Evolutionary conservation across 805 yeast species (phyloP).

Genomic region (Yamadazyma kitorensis): DNA sequence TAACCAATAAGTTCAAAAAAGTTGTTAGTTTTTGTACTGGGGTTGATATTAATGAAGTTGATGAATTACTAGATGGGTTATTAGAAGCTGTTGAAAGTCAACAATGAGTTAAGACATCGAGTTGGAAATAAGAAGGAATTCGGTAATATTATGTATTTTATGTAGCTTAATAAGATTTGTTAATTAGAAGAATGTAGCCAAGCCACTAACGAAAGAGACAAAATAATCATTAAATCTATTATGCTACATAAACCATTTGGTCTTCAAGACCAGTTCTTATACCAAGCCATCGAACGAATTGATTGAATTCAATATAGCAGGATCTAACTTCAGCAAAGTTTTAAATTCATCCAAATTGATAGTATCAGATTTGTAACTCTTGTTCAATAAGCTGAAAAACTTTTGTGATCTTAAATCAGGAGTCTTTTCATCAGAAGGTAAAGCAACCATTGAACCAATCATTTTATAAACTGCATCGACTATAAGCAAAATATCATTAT

Average conservation of each 20-base stretch:
- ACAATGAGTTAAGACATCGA: no score
- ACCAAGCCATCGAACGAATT: slow-evolving; percentile 80
- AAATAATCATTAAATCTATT: no score
- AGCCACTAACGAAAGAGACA: no score
- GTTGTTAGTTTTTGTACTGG: slow-evolving; percentile 91
- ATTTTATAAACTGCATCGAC: slow-evolving; percentile 85
- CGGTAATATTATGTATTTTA: no score
- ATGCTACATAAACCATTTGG: no score
- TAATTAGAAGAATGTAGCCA: no score
- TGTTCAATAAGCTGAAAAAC: slow-evolving; percentile 71
- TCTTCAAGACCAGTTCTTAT: slow-evolving; percentile 27
- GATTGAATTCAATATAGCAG: slow-evolving; percentile 71
- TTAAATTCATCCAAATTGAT: slow-evolving; percentile 83
- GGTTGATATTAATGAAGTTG: slow-evolving; percentile 77
- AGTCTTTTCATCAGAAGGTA: slow-evolving; percentile 85
- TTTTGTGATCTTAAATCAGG: slow-evolving; percentile 86
- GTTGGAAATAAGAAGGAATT: no score
- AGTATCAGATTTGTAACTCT: slow-evolving; percentile 58
- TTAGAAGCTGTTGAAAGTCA: slow-evolving; percentile 86
- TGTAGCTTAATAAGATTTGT: no score
- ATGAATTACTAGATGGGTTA: slow-evolving; percentile 75
- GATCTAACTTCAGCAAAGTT: slow-evolving; percentile 75
- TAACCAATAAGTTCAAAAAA: slow-evolving; percentile 68
- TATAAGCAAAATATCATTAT: slow-evolving; percentile 75
- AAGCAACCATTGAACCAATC: slow-evolving; percentile 91